Evolutionary conservation across 495 filamentous ascomycete genomes (phyloP).

Genomic region (Penicillium canescens): DNA sequence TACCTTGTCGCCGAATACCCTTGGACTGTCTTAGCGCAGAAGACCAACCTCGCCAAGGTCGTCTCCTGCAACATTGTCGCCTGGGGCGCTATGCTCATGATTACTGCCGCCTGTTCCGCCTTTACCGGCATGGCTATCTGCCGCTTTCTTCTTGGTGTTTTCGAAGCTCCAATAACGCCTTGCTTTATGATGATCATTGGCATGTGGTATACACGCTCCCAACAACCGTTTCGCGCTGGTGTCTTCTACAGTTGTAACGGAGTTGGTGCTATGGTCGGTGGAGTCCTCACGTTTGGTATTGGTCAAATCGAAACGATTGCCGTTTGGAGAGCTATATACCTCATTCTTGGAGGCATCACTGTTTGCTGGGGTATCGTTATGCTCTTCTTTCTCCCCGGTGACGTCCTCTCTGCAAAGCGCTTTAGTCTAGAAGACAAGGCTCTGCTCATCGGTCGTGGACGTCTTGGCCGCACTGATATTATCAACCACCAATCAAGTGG

Average conservation of each 20-base stretch:
- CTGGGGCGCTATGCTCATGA: constrained; percentile 43
- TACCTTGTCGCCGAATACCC: constrained; percentile 38
- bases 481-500: constrained; percentile 44
- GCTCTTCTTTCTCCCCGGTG: constrained; percentile 38
- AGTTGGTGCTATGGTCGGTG: constrained; percentile 46
- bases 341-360: constrained; percentile 39
- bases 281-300: constrained; percentile 51
- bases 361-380: constrained; percentile 39
- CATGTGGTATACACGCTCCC: constrained; percentile 33
- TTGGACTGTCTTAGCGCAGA: constrained; percentile 25
- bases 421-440: constrained; percentile 41
- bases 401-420: constrained; percentile 36
- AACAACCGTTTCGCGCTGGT: constrained; percentile 34
- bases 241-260: constrained; percentile 49
- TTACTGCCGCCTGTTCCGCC: constrained; percentile 30
- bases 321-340: constrained; percentile 42
- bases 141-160: constrained; percentile 42
- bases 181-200: constrained; percentile 43
- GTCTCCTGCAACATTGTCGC: constrained; percentile 23
- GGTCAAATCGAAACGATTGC: constrained; percentile 46
- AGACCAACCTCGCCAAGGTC: constrained; percentile 18
- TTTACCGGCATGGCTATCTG: constrained; percentile 41
- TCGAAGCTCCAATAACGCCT: constrained; percentile 41
- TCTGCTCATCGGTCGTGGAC: constrained; percentile 37
- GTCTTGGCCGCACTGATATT: constrained; percentile 40